Evolutionary conservation across 2,329 filamentous ascomycete species (phyloP), one percentile per base, ranked within the genome.

Genomic region (Xylariaceae sp.): DNA sequence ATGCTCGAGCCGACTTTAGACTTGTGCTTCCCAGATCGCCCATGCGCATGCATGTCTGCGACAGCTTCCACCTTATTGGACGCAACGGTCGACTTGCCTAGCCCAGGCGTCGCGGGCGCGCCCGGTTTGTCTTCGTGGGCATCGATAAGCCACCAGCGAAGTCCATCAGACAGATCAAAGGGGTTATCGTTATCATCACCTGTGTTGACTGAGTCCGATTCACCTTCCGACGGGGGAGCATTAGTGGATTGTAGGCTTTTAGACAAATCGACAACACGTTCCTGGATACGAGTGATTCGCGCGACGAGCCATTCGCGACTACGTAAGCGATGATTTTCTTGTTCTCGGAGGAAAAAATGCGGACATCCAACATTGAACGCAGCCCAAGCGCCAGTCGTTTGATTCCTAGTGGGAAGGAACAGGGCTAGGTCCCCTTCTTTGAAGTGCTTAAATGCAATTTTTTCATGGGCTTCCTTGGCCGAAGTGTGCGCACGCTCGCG

Each of bases 351-450:
- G 74, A 99, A 99, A 73, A 94, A 97, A 69, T 99, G 94, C 9
- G 94, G 94, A 54, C 93, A 96, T 1, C 92, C 93, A 31, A 99
- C 89, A 64, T 99, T 99, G 79, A 99, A 99, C 1, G 94, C 94
- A 5, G 94, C 94, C 94, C 94, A 99, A 1, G 94, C 93, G 14
- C 93, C 88, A 5, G 91, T 94, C 36, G 89, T 89, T 71, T 97
- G 92, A 67, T 97, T 97, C 34, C 93, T 82, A 0, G 94, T 99
- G 0, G 94, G 94, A 39, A 99, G 74, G 74, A 99, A 99, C 2
- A 99, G 72, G 12, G 93, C 94, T 13, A 99, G 79, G 66, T 99
- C 94, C 7, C 94, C 93, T 70, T 97, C 92, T 66, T 97, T 97
- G 76, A 99, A 99, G 46, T 93, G 87, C 55, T 88, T 87, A 68